Percentiles rank a stretch among this genome's conserved stretches.
These are phyloP conservation scores for Colletotrichum endophyticum DNA, from an alignment of 2,329 filamentous ascomycete species.

Conservation along the genomic window DNA sequence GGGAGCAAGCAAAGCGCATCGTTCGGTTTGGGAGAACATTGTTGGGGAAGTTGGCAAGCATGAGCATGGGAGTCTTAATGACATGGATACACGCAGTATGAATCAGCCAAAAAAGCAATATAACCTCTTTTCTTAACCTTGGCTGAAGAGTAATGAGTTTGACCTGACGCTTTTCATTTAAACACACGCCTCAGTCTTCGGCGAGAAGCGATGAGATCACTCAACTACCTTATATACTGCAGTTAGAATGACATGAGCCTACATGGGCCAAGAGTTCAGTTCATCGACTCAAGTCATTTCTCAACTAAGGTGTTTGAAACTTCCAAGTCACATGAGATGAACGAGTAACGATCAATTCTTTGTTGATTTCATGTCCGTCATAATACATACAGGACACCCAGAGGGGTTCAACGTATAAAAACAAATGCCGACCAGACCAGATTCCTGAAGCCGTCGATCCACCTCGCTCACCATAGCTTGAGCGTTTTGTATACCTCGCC, in stretches of 20 bases:
- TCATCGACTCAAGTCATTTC: background rate
- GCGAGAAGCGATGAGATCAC: background rate
- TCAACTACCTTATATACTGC: background rate
- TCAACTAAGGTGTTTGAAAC: background rate
- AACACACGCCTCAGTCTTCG: background rate
- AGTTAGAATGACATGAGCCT: background rate
- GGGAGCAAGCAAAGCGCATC: background rate
- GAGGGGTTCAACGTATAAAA: background rate
- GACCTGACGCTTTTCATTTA: background rate
- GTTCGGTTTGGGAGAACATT: background rate
- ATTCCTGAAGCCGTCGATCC: slow-evolving; percentile 13
- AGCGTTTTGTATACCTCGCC: slow-evolving; percentile 13
- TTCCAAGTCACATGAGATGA: background rate
- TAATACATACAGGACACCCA: slow-evolving; percentile 19
- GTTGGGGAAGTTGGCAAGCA: background rate
- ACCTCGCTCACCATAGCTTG: background rate
- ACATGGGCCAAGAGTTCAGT: background rate
- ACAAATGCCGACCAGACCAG: background rate
- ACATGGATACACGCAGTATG: slow-evolving; percentile 3
- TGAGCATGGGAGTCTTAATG: background rate
- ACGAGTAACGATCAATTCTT: background rate
- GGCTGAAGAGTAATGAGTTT: background rate
- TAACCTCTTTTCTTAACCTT: background rate
- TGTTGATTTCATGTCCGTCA: slow-evolving; percentile 23
- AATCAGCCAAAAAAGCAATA: slow-evolving; percentile 1